Base-by-base conservation (phyloP, 2,329 filamentous ascomycete genomes). In the Botrytis aclada region DNA sequence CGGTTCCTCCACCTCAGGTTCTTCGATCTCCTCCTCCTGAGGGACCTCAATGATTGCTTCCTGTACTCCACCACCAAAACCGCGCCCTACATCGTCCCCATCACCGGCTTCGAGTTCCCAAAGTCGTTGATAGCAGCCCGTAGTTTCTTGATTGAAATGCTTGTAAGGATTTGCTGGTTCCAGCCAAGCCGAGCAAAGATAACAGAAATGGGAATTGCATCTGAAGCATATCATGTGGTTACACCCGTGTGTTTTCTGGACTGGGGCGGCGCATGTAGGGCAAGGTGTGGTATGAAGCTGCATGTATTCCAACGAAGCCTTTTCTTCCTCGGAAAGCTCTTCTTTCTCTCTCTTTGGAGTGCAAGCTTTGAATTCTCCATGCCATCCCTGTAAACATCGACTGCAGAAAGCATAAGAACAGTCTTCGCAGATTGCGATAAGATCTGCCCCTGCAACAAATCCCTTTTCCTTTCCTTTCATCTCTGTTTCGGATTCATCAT, bases 151-250 rank as follows among this genome's bases (percentile, higher is more conserved):
- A 80, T 97, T 97, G 84, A 95, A 99, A 81, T 99, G 96, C 71
- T 87, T 84, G 80, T 98, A 98, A 1, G 95, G 95, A 77, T 97
- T 96, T 29, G 84, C 85, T 0, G 92, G 89, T 72, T 91, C 88
- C 60, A 99, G 86, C 92, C 93, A 98, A n/a, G 90, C 87, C 0
- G 92, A 92, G 80, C 96, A 98, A 1, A 98, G 87, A 78, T 98
- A 98, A 84, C 96, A 99, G 81, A 98, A 98, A 82, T 98, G 95
- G 3, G 93, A 92, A 69, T 91, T 87, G 84, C 96, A 99, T 76
- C 93, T 90, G 81, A 92, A 93, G 83, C 95, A 98, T 67, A 91
- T 93, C 94, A 98, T 98, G 82, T 98, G 95, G 82, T 98, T 98
- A 85, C 96, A 99, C 56, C 96, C 96, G 80, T 93, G 90, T 1